Conservation (phyloP, 2,329 filamentous ascomycete genomes). For the Penicillium paneum region DNA sequence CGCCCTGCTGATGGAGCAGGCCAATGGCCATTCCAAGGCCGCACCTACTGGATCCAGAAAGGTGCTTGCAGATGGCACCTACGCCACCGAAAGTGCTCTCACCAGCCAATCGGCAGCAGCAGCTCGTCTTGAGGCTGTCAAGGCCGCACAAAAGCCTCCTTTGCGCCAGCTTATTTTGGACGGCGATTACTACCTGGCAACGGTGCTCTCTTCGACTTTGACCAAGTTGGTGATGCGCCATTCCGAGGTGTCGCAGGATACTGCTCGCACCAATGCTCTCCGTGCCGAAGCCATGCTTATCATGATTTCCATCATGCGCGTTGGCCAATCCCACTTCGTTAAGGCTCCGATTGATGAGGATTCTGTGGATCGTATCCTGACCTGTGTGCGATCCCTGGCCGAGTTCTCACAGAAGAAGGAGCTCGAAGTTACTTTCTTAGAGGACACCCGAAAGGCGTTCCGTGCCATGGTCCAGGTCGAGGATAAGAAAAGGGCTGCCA, state of each 20-base stretch:
- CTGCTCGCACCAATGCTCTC: constrained; percentile 84
- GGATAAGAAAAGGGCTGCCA: constrained; percentile 95
- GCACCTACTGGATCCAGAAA: constrained; percentile 82
- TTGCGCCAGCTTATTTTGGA: constrained; percentile 92
- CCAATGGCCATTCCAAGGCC: constrained; percentile 77
- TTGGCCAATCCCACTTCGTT: constrained; percentile 97
- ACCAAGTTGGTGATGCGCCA: constrained; percentile 98
- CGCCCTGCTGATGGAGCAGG: constrained; percentile 63
- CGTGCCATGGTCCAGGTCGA: constrained; percentile 94
- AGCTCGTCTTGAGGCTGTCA: constrained; percentile 91
- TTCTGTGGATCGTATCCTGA: constrained; percentile 98
- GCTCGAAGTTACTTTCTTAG: constrained; percentile 85
- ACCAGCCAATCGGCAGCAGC: constrained; percentile 88
- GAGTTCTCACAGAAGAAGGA: constrained; percentile 89
- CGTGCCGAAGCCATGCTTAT: constrained; percentile 98
- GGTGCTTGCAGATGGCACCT: constrained; percentile 92
- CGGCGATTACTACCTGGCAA: constrained; percentile 93
- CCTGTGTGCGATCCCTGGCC: constrained; percentile 85
- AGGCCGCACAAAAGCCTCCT: constrained; percentile 93
- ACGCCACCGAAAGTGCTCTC: constrained; percentile 92
- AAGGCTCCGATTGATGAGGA: constrained; percentile 97
- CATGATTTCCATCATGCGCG: constrained; percentile 97
- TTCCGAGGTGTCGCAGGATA: constrained; percentile 83
- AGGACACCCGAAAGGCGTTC: constrained; percentile 95
- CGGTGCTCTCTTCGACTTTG: constrained; percentile 90